Conservation (phyloP, 1,284 basidiomycete genomes). For the Austroboletus olivaceoglutinosus region DNA sequence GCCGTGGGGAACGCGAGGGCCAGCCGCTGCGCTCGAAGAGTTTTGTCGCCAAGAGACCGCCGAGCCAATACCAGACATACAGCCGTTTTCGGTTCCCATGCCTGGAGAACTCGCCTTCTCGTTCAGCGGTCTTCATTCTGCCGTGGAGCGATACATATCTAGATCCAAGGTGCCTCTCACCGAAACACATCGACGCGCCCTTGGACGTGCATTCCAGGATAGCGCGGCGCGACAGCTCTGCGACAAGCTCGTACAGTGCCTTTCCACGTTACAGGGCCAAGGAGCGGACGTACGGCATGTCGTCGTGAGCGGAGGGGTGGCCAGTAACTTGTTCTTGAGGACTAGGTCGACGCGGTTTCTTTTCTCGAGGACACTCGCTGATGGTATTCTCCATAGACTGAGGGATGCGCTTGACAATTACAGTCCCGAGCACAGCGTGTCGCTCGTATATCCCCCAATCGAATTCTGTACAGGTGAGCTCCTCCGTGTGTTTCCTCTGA, state of each 20-base stretch:
- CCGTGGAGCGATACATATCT: slow-evolving; percentile 53
- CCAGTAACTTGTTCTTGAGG: slow-evolving; percentile 75
- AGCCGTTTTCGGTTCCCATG: slow-evolving; percentile 53
- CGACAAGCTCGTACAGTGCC: slow-evolving; percentile 65
- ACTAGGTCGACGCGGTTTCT: slow-evolving; percentile 46
- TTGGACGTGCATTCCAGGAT: slow-evolving; percentile 73
- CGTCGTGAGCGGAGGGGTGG: slow-evolving; percentile 89
- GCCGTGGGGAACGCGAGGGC: slow-evolving; percentile 58
- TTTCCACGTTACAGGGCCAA: slow-evolving; percentile 46
- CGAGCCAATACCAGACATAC: slow-evolving; percentile 33
- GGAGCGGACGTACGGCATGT: slow-evolving; percentile 51
- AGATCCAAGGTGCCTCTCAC: slow-evolving; percentile 21
- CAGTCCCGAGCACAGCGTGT: slow-evolving; percentile 35
- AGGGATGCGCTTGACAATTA: slow-evolving; percentile 37
- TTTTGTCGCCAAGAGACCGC: slow-evolving; percentile 47
- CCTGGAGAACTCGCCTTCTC: slow-evolving; percentile 66
- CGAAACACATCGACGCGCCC: slow-evolving; percentile 39
- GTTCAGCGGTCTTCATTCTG: slow-evolving; percentile 70
- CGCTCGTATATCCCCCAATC: slow-evolving; percentile 67
- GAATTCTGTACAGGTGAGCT: slow-evolving; percentile 75
- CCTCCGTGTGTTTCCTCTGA: background rate
- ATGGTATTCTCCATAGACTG: slow-evolving; percentile 39
- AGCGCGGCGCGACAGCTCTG: slow-evolving; percentile 73
- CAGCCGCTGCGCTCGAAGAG: slow-evolving; percentile 75
- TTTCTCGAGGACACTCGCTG: background rate